A percentile compares a stretch with the other conserved stretches of the same genome.
These are phyloP conservation scores for Rhytidiadelphus loreus DNA, from an alignment of 225 moss, liverwort and hornwort species.

Conservation along the genomic window DNA sequence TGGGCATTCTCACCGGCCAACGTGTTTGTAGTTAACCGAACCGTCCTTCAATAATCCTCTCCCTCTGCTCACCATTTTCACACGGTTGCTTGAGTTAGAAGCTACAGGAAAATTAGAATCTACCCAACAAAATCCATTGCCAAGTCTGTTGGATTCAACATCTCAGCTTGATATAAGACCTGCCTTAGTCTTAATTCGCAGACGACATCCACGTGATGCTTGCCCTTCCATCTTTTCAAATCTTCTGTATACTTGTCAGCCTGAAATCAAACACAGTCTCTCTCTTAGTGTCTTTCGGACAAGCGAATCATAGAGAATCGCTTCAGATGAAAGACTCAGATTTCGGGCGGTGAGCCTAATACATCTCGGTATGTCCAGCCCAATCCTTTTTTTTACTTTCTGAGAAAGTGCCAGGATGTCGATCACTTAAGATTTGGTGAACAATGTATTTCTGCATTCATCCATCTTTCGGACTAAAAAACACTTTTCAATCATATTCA, in stretches of 20 bases:
- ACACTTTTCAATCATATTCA: too few relatives aligned
- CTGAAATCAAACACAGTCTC: background rate
- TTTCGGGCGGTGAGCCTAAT: background rate
- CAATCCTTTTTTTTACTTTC: too few relatives aligned
- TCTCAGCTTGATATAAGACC: background rate
- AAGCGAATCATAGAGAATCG: background rate
- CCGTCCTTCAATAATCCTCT: conserved; percentile 23
- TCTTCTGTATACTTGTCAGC: conserved; percentile 12
- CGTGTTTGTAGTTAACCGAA: conserved; percentile 26
- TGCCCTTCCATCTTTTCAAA: conserved; percentile 23
- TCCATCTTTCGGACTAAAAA: too few relatives aligned
- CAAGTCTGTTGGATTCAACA: background rate
- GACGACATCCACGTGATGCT: conserved; percentile 20
- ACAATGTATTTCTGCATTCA: too few relatives aligned
- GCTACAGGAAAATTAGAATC: background rate
- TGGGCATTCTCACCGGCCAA: conserved; percentile 15
- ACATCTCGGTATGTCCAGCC: background rate
- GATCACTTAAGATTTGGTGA: too few relatives aligned
- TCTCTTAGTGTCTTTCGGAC: background rate
- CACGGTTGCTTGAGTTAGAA: background rate
- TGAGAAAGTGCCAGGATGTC: too few relatives aligned
- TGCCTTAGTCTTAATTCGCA: conserved; percentile 34
- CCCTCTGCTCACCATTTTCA: conserved; percentile 19
- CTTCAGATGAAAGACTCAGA: background rate
- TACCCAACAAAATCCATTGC: background rate